Percentiles rank a stretch among this genome's conserved stretches.
These are phyloP conservation scores for Blakeslea trispora DNA, from an alignment of 371 early-diverging fungal genomes.

Conservation along the genomic window DNA sequence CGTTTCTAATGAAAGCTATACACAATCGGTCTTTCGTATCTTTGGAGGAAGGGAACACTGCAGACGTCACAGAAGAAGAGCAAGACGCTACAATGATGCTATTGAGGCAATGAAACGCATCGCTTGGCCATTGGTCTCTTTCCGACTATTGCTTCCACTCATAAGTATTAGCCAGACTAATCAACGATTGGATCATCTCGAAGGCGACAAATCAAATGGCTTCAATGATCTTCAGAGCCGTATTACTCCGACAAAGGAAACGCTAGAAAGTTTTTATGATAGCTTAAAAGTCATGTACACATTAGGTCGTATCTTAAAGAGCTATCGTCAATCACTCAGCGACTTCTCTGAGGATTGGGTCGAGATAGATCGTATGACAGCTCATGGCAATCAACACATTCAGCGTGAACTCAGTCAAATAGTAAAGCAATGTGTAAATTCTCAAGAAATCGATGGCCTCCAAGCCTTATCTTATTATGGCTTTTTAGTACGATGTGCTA, in stretches of 20 bases:
- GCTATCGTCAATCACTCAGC: conserved; percentile 16
- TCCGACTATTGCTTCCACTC: conserved; percentile 33
- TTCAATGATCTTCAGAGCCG: conserved; percentile 7
- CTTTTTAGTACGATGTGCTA: conserved; percentile 27
- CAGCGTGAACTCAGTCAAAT: conserved; percentile 17
- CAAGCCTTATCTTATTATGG: conserved; percentile 27
- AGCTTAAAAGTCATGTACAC: conserved; percentile 24
- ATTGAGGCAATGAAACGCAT: conserved; percentile 42
- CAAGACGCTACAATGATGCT: conserved; percentile 37
- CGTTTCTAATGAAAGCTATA: conserved; percentile 36
- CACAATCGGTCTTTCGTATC: conserved; percentile 25
- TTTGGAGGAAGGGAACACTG: conserved; percentile 27
- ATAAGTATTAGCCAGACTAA: conserved; percentile 21
- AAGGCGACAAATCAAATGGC: background rate
- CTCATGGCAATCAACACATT: conserved; percentile 15
- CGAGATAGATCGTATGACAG: conserved; percentile 24
- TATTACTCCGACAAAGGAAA: conserved; percentile 19
- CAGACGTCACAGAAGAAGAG: conserved; percentile 23
- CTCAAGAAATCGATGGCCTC: conserved; percentile 19
- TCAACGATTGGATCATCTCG: conserved; percentile 2
- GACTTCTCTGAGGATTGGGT: conserved; percentile 27
- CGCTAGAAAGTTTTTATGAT: conserved; percentile 21
- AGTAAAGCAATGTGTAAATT: conserved; percentile 14
- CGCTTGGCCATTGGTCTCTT: conserved; percentile 40
- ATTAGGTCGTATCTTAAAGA: conserved; percentile 18